Evolutionary conservation across 768 basidiomycete genomes (phyloP), one percentile per base, ranked within the genome.

Genomic region (Dioszegia hungarica): DNA sequence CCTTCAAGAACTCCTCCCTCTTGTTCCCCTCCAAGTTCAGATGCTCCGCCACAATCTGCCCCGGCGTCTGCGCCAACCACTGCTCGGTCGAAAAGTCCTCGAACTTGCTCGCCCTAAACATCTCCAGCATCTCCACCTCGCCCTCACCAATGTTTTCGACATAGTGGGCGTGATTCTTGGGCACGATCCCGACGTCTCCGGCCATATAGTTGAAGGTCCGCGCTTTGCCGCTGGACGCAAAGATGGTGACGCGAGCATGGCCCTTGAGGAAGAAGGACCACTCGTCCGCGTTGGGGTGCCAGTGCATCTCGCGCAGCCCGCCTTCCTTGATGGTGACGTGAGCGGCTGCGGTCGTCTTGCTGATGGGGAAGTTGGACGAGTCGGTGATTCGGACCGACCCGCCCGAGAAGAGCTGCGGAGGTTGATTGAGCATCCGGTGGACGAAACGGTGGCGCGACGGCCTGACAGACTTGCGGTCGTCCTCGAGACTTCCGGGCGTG

Each of bases 131-230:
- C 58, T 74, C 78, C 36, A 86, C 69, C 2, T 85, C 81, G 1
- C 80, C 79, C 61, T 84, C 82, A 15, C 85, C 84, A 3, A 80
- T 83, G 70, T 86, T 85, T 69, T 86, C 84, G 25, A 86, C 78
- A 66, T 86, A 86, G 66, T 87, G 86, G 20, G 40, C 41, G 46
- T 57, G 46, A 20, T 61, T 59, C 33, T 48, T 48, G 15, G 63
- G 63, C 24, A 64, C 57, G 29, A 55, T 59, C 4, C 82, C 83
- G 49, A 85, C 79, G 62, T 86, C 85, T 15, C 85, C 85, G 46
- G 81, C 77, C 79, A 80, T 80, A 65, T 81, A 85, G 68, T 86
- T 79, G 74, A 81, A 86, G 0, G 84, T 85, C 53, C 80, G 71
- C 1, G 84, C 81, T 60, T 82, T 83, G 24, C 78, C 77, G 59